These are phyloP conservation scores for Picea abies DNA, from an alignment of 83 land plant genomes.

Conservation along the genomic window DNA sequence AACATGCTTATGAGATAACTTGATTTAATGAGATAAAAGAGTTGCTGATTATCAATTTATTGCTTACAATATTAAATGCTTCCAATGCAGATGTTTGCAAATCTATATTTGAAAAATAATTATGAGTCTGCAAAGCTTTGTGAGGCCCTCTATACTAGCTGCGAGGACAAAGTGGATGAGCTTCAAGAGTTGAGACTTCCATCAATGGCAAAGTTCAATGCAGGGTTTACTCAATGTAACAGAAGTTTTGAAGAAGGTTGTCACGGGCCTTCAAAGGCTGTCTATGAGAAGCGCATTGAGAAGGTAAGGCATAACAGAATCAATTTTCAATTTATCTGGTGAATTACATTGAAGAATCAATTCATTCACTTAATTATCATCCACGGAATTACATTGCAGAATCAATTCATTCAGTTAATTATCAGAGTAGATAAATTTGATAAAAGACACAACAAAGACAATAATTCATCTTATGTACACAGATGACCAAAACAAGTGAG, in stretches of 20 bases:
- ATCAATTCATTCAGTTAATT: no score
- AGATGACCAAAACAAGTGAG: neutral
- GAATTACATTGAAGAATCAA: neutral
- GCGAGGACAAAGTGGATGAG: conserved; percentile 86
- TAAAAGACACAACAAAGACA: neutral
- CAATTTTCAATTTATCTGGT: no score
- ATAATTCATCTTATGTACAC: neutral
- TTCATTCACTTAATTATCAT: neutral
- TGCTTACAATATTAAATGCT: neutral
- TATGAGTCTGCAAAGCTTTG: conserved; percentile 72
- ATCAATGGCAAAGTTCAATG: conserved; percentile 89
- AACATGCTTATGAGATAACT: neutral
- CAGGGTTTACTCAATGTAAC: conserved; percentile 74
- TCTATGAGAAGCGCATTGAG: conserved; percentile 66
- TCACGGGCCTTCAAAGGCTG: conserved; percentile 74
- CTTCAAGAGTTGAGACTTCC: conserved; percentile 84
- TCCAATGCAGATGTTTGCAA: conserved; percentile 50
- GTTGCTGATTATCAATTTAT: neutral
- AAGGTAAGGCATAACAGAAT: conserved; percentile 17
- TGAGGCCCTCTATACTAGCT: conserved; percentile 57
- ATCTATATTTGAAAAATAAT: conserved; percentile 48
- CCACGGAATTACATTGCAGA: no score
- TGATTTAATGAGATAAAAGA: conserved; percentile 1
- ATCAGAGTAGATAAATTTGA: neutral
- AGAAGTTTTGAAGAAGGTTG: conserved; percentile 64